Base-by-base conservation (phyloP, 768 basidiomycete genomes). In the Tulasnella sp. region DNA sequence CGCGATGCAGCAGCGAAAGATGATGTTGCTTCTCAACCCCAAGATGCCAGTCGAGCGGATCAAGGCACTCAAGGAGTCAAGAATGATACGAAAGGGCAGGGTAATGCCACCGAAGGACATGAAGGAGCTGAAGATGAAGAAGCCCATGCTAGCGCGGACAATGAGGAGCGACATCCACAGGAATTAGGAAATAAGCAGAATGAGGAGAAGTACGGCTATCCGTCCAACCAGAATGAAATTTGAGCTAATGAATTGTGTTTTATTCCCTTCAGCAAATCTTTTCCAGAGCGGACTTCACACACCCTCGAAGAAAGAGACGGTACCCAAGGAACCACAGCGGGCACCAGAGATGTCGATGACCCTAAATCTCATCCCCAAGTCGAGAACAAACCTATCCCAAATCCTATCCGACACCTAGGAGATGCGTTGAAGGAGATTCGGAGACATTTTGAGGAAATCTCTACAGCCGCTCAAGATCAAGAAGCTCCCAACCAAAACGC, bases 391-490 rank as follows among this genome's bases (percentile, higher is more conserved):
- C 19, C 22, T 40, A 67, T 66, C 4, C 69, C 72, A 28, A 79
- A 84, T 58, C 78, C 81, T 3, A 65, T 79, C 32, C 85, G 89
- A 44, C 83, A 77, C 56, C 76, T 91, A 2, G 90, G 90, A 27
- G 90, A 95, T 59, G 75, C 83, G 0, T 64, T 87, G 45, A 76
- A 82, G 57, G 83, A 92, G 58, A 82, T 92, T 48, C 78, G 75
- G 43, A 77, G 83, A 54, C 78, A 81, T n/a, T 77, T 89, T 57
- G 78, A 91, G 53, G 83, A 88, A 53, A 93, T 96, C 54, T 61
- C 63, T 0, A 68, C 74, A 24, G 47, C 63, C 4, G 60, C 61
- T 8, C 48, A 57, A 51, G 48, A 16, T 29, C 59, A 62, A 6
- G 55, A 63, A 27, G 62, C 65, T 2, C 65, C 63, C 45, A 71